Evolutionary conservation across 352 stramenopile genomes (phyloP), one percentile per base, ranked within the genome.

Genomic region (Phytopythium sindhum): DNA sequence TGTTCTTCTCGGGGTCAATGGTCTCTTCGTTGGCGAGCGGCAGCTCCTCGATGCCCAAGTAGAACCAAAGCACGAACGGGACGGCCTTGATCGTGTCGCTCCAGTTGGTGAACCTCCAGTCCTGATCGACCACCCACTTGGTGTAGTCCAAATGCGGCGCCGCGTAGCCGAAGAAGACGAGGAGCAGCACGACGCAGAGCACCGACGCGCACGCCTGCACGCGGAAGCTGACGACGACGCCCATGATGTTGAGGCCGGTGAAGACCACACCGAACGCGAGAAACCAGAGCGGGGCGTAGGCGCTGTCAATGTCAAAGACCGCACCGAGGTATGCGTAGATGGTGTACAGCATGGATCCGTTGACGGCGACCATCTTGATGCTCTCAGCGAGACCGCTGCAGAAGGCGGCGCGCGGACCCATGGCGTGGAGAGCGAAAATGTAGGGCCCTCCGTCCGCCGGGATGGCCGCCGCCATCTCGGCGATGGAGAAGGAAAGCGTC

Each of bases 1-100:
- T 88, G 65, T 88, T 91, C 61, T 81, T 79, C 51, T 76, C 73
- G 0, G 82, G 82, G 24, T 91, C 70, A 52, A 91, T 87, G 2
- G 82, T 88, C 57, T 91, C 82, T 51, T 91, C 82, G 4, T 86
- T 67, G 1, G 82, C 80, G 37, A 91, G 82, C 0, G 82, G 82
- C 2, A 91, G 68, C 51, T 91, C 80, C 68, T 91, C 82, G 35
- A 89, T 91, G 33, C 82, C 82, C 7, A 89, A 70, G 78, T 88
- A 91, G 61, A 89, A 91, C 80, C 82, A 91, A 31, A 91, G 63
- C 9, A 70, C 63, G 60, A 89, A 89, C 8, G 80, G 87, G 33
- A 88, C 77, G 23, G 76, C 82, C 21, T 79, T 67, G 35, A 91
- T 57, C 35, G 79, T 74, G 57, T 76, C 78, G 15, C 71, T 73